Percentiles rank a stretch among this genome's conserved stretches.
Evolutionary conservation across 768 basidiomycete genomes (phyloP).

Genomic region (Boletellus emodensis): DNA sequence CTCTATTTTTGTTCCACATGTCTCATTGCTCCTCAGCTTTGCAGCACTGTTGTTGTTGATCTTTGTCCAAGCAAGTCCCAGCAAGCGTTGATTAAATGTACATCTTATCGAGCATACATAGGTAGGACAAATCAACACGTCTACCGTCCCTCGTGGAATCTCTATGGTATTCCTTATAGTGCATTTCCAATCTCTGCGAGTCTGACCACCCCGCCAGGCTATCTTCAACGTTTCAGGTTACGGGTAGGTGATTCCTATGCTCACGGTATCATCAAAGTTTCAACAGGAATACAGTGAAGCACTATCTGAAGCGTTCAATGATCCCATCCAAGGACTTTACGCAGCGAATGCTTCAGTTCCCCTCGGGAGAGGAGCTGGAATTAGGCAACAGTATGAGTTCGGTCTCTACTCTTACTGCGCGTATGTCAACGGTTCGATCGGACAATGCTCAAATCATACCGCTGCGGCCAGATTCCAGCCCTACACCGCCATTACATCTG

Average conservation of each 20-base stretch:
- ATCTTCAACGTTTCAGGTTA: slow-evolving; percentile 67
- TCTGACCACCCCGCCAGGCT: slow-evolving; percentile 41
- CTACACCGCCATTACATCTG: slow-evolving; percentile 57
- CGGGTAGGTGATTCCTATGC: slow-evolving; percentile 44
- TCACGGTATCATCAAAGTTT: background rate
- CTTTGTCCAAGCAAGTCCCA: slow-evolving; percentile 67
- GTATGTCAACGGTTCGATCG: slow-evolving; percentile 55
- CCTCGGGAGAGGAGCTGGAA: slow-evolving; percentile 50
- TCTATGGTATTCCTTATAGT: slow-evolving; percentile 54
- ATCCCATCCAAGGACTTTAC: slow-evolving; percentile 62
- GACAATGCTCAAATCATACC: slow-evolving; percentile 61
- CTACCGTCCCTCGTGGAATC: slow-evolving; percentile 64
- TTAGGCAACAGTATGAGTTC: slow-evolving; percentile 70
- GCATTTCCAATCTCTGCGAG: background rate
- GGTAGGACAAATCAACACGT: slow-evolving; percentile 82
- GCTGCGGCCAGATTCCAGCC: slow-evolving; percentile 60
- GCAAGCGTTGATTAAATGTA: slow-evolving; percentile 10
- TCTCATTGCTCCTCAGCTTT: slow-evolving; percentile 17
- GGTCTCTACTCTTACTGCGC: slow-evolving; percentile 82
- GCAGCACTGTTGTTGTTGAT: slow-evolving; percentile 58
- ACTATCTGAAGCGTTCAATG: slow-evolving; percentile 45
- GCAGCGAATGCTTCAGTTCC: slow-evolving; percentile 62
- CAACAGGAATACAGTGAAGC: slow-evolving; percentile 39
- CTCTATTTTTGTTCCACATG: slow-evolving; percentile 3
- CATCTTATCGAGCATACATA: slow-evolving; percentile 32